These are phyloP conservation scores for Colletotrichum sp. DNA, from an alignment of 2,329 filamentous ascomycete genomes.

Conservation along the genomic window DNA sequence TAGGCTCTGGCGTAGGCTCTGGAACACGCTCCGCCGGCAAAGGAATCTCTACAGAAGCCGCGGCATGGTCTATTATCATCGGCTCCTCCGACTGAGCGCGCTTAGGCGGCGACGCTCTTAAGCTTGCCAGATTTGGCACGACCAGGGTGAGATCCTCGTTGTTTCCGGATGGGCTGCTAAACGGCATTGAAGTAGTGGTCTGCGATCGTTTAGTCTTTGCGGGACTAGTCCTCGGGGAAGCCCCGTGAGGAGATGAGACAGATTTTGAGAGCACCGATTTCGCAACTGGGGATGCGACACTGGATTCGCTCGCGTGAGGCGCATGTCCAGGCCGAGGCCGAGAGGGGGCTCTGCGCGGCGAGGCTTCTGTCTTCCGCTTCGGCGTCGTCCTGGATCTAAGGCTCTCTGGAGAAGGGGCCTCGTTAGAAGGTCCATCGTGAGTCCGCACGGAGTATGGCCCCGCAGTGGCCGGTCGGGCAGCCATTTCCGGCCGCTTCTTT, in stretches of 20 bases:
- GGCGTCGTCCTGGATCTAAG: conserved; percentile 54
- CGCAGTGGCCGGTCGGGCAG: conserved; percentile 66
- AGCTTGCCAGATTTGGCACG: conserved; percentile 49
- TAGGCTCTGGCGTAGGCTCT: conserved; percentile 4
- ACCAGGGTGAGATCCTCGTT: conserved; percentile 61
- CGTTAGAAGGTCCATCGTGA: conserved; percentile 46
- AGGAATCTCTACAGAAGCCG: conserved; percentile 4
- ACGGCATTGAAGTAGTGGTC: conserved; percentile 24
- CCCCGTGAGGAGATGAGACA: conserved; percentile 17
- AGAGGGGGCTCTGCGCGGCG: conserved; percentile 56
- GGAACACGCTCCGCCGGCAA: not conserved
- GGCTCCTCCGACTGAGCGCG: conserved; percentile 23
- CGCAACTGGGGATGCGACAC: conserved; percentile 49
- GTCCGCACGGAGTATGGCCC: conserved; percentile 68
- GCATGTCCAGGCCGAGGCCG: conserved; percentile 53
- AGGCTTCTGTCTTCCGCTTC: conserved; percentile 52
- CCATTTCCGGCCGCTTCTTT: conserved; percentile 62
- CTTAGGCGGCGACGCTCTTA: conserved; percentile 28
- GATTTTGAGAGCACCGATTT: conserved; percentile 14
- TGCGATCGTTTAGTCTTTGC: conserved; percentile 41
- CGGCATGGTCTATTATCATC: conserved; percentile 6
- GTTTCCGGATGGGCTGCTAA: conserved; percentile 51
- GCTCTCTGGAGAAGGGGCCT: conserved; percentile 53
- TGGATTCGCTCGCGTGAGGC: conserved; percentile 57
- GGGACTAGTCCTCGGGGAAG: conserved; percentile 48